Base-by-base conservation (phyloP, 768 basidiomycete genomes). In the Chalciporus pseudorubinellus region DNA sequence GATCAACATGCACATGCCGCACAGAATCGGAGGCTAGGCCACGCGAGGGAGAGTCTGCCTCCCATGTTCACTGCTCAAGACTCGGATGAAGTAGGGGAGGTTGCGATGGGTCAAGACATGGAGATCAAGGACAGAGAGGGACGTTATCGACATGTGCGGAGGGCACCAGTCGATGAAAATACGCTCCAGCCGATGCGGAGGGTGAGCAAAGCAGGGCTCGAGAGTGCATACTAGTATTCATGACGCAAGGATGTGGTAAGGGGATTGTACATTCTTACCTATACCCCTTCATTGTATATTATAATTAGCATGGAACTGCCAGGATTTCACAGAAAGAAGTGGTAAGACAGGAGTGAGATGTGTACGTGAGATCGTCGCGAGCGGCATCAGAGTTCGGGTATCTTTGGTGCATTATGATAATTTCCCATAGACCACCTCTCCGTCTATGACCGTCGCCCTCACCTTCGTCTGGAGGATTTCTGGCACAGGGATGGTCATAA, bases 201-300 rank as follows among this genome's bases (percentile, higher is more conserved):
- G 56, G 93, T 93, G 53, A 93, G 90, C 67, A 97, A 97, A 72
- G 93, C 94, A 6, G 94, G 94, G 28, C 70, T 97, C 56, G 94
- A 97, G 74, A 92, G 84, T 62, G 78, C 76, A 44, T n/a, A 50
- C 42, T n/a, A n/a, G n/a, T 3, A 26, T 9, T 58, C 51, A 34
- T 48, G 36, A 21, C 16, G 28, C 26, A n/a, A 14, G 38, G 41
- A 31, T 45, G 45, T 61, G 56, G 41, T 33, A 44, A 10, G 28
- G 14, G 16, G 34, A 44, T 31, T 33, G 43, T 3, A 20, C 16
- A 21, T 29, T 40, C 31, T 31, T 33, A 44, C 29, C n/a, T 51
- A 59, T 63, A 53, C 53, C 57, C 46, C 29, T 46, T 50, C 16
- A 8, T 36, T 48, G 52, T 43, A 52, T 56, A 50, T 46, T 28